A percentile compares a stretch with the other conserved stretches of the same genome.
Conservation (phyloP, 176 grass and related monocot species). For the Ensete glaucum region DNA sequence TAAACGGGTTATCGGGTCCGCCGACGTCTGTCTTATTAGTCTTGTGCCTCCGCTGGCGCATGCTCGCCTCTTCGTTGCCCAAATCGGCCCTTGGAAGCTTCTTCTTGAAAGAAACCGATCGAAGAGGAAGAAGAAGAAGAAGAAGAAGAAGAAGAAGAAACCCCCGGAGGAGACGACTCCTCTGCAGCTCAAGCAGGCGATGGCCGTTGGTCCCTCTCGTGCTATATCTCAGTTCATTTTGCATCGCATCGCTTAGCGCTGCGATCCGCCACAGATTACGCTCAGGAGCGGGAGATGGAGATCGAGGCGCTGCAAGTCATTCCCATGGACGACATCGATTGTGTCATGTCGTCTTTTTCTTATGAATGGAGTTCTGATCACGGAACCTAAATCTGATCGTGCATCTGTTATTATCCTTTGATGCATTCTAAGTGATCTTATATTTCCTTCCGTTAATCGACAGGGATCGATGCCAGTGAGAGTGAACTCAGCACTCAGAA, state of each 20-base stretch:
- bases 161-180: no score
- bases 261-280: constrained; percentile 38
- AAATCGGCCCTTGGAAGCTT: not conserved
- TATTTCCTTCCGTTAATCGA: not conserved
- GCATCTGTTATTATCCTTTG: not conserved
- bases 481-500: constrained; percentile 63
- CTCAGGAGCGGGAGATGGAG: constrained; percentile 96
- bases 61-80: no score
- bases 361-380: no score
- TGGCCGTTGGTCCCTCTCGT: not conserved
- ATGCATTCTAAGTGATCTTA: not conserved
- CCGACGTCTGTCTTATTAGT: no score
- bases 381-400: not conserved
- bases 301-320: constrained; percentile 90
- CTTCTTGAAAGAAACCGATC: not conserved
- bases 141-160: not conserved
- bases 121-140: not conserved
- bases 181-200: not conserved
- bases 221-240: not conserved
- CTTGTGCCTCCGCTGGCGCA: no score
- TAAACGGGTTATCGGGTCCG: not conserved
- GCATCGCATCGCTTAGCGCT: not conserved
- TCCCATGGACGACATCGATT: constrained; percentile 88
- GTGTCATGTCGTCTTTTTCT: constrained; percentile 3
- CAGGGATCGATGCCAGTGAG: constrained; percentile 77